Conservation (phyloP, 176 grass and related monocot genomes). For the Rhynchospora tenuis region DNA sequence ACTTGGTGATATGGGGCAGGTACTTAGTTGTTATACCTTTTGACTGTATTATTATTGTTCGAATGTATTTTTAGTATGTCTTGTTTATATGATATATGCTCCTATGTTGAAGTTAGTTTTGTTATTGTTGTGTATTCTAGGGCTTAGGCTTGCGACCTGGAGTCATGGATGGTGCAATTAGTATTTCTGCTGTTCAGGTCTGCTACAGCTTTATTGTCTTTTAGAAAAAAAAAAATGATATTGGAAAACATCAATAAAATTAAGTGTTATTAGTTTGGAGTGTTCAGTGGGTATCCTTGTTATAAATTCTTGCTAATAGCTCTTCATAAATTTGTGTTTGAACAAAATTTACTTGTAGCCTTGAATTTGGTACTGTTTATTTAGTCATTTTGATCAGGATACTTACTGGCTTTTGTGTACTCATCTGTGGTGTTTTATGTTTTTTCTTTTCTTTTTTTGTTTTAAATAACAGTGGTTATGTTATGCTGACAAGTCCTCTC, state of each 20-base stretch:
- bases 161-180: slow-evolving; percentile 90
- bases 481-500: slow-evolving; percentile 90
- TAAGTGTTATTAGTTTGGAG: background rate
- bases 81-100: background rate
- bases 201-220: slow-evolving; percentile 2
- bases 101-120: background rate
- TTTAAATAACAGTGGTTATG: slow-evolving; percentile 90
- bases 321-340: background rate
- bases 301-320: background rate
- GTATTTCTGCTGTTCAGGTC: slow-evolving; percentile 96
- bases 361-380: background rate
- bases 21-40: slow-evolving; percentile 20
- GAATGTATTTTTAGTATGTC: background rate
- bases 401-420: background rate
- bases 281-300: background rate
- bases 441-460: slow-evolving; percentile 2
- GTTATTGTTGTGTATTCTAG: slow-evolving; percentile 28
- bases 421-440: background rate
- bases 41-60: slow-evolving; percentile 8
- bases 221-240: background rate
- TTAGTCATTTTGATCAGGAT: background rate
- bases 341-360: background rate
- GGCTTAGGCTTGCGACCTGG: slow-evolving; percentile 84
- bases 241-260: background rate
- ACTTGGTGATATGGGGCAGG: slow-evolving; percentile 95